Conservation (phyloP, 306 rosid species). For the Astragalus glycyphyllos region DNA sequence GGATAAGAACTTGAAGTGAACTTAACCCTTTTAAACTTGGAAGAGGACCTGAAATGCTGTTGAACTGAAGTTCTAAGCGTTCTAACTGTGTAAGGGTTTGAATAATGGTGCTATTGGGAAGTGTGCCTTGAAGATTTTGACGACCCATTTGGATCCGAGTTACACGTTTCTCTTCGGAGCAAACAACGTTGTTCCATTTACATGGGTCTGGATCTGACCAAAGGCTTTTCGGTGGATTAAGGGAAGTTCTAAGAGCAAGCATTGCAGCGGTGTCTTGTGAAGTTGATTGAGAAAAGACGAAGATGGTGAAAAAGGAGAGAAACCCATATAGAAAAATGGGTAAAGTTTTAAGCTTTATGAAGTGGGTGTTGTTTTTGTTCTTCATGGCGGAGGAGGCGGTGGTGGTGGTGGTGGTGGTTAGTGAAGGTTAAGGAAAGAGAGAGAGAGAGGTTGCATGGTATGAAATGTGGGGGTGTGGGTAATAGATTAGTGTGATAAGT, state of each 20-base stretch:
- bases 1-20: constrained; percentile 57
- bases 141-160: constrained; percentile 73
- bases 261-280: constrained; percentile 59
- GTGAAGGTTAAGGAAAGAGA: neutral
- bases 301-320: constrained; percentile 26
- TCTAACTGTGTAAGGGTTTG: constrained; percentile 55
- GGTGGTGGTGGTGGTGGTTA: neutral
- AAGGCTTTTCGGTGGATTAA: constrained; percentile 50
- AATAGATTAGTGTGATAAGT: neutral
- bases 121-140: constrained; percentile 58
- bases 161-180: constrained; percentile 54
- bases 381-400: neutral
- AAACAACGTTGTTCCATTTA: constrained; percentile 53
- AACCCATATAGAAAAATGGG: constrained; percentile 41
- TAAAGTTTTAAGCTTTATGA: constrained; percentile 35
- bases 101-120: constrained; percentile 47
- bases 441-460: neutral
- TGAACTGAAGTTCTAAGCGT: constrained; percentile 73
- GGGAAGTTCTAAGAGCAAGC: constrained; percentile 62
- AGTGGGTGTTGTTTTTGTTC: neutral
- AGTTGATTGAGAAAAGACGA: neutral
- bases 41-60: constrained; percentile 74
- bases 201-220: constrained; percentile 76
- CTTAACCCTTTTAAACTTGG: constrained; percentile 59
- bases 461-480: neutral